These are phyloP conservation scores for Termitomyces heimii DNA, from an alignment of 768 basidiomycete species.

Conservation along the genomic window DNA sequence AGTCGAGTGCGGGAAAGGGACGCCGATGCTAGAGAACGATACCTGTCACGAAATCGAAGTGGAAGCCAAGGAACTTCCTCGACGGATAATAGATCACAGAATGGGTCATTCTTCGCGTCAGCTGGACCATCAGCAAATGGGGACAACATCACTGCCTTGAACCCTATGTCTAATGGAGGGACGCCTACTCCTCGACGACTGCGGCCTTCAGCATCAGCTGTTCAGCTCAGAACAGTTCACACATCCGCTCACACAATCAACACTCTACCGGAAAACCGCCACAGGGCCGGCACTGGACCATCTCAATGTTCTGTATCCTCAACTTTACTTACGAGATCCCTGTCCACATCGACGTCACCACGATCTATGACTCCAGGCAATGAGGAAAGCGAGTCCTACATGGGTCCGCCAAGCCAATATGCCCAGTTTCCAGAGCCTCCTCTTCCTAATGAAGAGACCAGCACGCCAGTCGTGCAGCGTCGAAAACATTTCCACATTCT, in stretches of 20 bases:
- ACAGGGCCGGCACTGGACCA: constrained; percentile 66
- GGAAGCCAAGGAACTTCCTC: constrained; percentile 72
- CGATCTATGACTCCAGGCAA: constrained; percentile 30
- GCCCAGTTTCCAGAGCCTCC: constrained; percentile 71
- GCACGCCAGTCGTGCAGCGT: constrained; percentile 51
- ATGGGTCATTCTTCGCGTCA: constrained; percentile 43
- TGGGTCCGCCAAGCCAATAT: constrained; percentile 66
- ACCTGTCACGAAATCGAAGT: constrained; percentile 75
- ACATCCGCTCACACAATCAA: constrained; percentile 21
- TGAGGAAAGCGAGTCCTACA: constrained; percentile 45
- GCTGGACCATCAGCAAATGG: constrained; percentile 46
- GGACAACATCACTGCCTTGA: constrained; percentile 47
- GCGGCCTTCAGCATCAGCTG: constrained; percentile 73
- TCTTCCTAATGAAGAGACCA: constrained; percentile 34
- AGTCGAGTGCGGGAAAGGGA: constrained; percentile 79
- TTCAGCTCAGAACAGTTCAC: constrained; percentile 55
- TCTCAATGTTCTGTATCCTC: constrained; percentile 36
- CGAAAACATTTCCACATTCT: constrained; percentile 67
- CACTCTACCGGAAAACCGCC: constrained; percentile 43
- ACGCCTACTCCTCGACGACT: constrained; percentile 56
- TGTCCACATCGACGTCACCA: constrained; percentile 51
- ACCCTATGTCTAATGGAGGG: constrained; percentile 41
- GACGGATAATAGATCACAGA: constrained; percentile 64
- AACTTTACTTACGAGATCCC: constrained; percentile 43
- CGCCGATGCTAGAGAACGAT: constrained; percentile 85